phyloP scores from a whole-genome alignment of 352 stramenopile genomes.

The Saprolegnia diclina region DNA sequence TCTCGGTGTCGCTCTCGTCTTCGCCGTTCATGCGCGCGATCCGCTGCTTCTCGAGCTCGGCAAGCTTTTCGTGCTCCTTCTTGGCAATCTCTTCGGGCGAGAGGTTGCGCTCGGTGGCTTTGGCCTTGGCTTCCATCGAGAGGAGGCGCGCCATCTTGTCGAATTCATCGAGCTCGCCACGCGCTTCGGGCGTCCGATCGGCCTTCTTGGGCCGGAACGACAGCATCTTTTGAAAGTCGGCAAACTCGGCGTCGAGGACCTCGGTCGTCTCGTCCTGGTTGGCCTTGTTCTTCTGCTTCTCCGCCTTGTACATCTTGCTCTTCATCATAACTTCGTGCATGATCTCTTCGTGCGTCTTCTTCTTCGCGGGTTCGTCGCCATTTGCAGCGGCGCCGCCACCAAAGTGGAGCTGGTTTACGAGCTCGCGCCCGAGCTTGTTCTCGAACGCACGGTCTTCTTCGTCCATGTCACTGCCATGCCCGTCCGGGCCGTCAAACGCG shows the following conservation, averaged over 20 bases:
- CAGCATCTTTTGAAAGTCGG: slow-evolving; percentile 54
- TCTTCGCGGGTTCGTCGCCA: slow-evolving; percentile 30
- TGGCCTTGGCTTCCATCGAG: slow-evolving; percentile 88
- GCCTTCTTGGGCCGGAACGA: slow-evolving; percentile 75
- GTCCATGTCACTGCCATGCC: slow-evolving; percentile 35
- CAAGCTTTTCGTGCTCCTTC: slow-evolving; percentile 87
- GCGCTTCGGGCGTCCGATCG: slow-evolving; percentile 26
- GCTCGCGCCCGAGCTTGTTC: slow-evolving; percentile 64
- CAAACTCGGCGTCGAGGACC: slow-evolving; percentile 66
- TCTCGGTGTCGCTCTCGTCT: slow-evolving; percentile 59
- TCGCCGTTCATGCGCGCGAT: slow-evolving; percentile 94
- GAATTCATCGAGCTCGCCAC: slow-evolving; percentile 69
- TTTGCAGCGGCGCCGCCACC: slow-evolving; percentile 38
- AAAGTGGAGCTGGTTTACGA: slow-evolving; percentile 85
- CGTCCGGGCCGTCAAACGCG: slow-evolving; percentile 41
- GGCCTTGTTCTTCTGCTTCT: slow-evolving; percentile 82
- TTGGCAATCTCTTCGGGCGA: slow-evolving; percentile 92
- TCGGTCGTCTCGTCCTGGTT: slow-evolving; percentile 74
- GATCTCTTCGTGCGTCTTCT: slow-evolving; percentile 85
- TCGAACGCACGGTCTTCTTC: slow-evolving; percentile 66
- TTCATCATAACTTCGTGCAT: slow-evolving; percentile 91
- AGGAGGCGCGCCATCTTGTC: slow-evolving; percentile 74
- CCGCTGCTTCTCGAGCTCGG: slow-evolving; percentile 90
- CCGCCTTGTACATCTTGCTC: slow-evolving; percentile 84
- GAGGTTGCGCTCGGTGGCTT: slow-evolving; percentile 91